These are phyloP conservation scores for Boletus smithii DNA, from an alignment of 1,284 basidiomycete genomes.

Conservation along the genomic window DNA sequence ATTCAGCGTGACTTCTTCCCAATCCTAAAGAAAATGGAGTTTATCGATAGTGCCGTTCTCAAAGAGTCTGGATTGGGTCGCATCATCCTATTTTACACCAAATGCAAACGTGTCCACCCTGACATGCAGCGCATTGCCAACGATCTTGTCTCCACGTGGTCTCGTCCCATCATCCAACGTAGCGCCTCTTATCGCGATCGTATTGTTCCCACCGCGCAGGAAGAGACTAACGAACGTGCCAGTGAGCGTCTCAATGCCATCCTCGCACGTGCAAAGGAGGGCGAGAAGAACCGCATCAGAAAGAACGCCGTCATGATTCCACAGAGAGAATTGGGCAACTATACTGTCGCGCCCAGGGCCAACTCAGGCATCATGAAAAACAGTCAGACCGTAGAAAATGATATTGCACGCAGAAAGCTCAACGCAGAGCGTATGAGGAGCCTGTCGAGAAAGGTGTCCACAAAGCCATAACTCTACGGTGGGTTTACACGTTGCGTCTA, in stretches of 20 bases:
- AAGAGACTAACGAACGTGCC: constrained; percentile 35
- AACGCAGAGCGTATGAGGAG: constrained; percentile 66
- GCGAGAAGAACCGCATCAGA: constrained; percentile 62
- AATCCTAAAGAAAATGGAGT: constrained; percentile 82
- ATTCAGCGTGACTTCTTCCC: constrained; percentile 93
- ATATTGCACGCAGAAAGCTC: constrained; percentile 66
- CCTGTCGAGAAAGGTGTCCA: constrained; percentile 49
- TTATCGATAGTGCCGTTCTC: constrained; percentile 87
- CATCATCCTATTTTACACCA: constrained; percentile 93
- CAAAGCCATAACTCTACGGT: constrained; percentile 19
- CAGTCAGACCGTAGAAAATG: constrained; percentile 54
- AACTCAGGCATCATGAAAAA: constrained; percentile 48
- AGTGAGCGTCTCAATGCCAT: constrained; percentile 65
- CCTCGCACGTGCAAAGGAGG: constrained; percentile 63
- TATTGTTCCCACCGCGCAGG: constrained; percentile 53
- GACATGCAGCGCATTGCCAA: constrained; percentile 80
- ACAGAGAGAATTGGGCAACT: constrained; percentile 62
- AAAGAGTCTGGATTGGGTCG: constrained; percentile 92
- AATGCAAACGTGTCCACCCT: constrained; percentile 84
- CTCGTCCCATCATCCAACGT: constrained; percentile 91
- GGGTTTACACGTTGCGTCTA: too few relatives aligned
- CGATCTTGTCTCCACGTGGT: constrained; percentile 85
- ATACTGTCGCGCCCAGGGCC: constrained; percentile 68
- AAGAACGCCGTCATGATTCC: constrained; percentile 80
- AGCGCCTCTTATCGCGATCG: constrained; percentile 82